Evolutionary conservation across 176 grass and related monocot species (phyloP), one percentile per base, ranked within the genome.

Genomic region (Ananas comosus): DNA sequence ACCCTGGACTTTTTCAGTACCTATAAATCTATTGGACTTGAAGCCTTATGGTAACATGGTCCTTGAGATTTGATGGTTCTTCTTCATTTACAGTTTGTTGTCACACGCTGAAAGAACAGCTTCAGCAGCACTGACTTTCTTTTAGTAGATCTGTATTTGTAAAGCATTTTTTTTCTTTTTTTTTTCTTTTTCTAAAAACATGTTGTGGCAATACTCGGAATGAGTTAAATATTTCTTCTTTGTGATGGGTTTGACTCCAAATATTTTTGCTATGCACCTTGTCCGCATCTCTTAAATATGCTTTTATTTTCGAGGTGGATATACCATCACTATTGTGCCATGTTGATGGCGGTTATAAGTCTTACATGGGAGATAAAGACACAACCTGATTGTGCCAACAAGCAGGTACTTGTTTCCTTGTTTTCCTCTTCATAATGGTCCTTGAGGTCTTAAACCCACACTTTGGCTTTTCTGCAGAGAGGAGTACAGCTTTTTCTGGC

Each of bases 301-400:
- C 27, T n/a, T 16, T n/a, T 80, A 13, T 78, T 74, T 76, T 76
- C 77, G 49, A 96, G 94, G 94, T 97, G 94, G 94, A 97, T 97
- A 85, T 97, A 86, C 51, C 94, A 97, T 78, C 94, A 97, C 70
- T 97, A 97, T 66, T 89, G 88, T 76, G 94, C 94, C 51, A 97
- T 97, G 86, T 19, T 88, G 68, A 97, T 97, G 89, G 89, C 94
- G 63, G 86, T 97, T 81, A 79, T 97, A 63, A 97, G 94, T 69
- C 86, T 97, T 75, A 97, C 94, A 58, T 97, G 94, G 94, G 94
- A 92, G 70, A 84, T 97, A 81, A 93, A 92, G 70, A 84, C 89
- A 64, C 82, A 97, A 28, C 83, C 94, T 72, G 89, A 97, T 82
- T 97, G 94, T 81, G 86, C 79, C 29, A 90, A 33, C 53, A 97